Evolutionary conservation across 1,139 yeast genomes (phyloP).

Genomic region (Yamadazyma diospyri): DNA sequence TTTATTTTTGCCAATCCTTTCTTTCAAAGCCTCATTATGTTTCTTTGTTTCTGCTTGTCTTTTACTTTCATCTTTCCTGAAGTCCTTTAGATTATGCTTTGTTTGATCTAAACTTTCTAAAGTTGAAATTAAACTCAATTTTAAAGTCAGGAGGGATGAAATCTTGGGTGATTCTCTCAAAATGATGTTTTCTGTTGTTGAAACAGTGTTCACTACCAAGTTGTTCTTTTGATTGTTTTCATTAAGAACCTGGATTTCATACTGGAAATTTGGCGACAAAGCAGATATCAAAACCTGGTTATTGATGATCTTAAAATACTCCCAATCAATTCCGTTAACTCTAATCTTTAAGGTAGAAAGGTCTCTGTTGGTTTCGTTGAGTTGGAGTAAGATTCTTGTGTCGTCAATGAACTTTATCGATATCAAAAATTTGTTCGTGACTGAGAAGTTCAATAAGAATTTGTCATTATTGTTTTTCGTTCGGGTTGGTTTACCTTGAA

Average conservation of each 20-base stretch:
- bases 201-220: conserved; percentile 34
- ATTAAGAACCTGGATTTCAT: conserved; percentile 53
- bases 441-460: conserved; percentile 11
- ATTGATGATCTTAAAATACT: conserved; percentile 36
- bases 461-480: conserved; percentile 20
- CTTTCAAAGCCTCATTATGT: conserved; percentile 56
- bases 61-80: conserved; percentile 61
- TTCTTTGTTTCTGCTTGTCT: conserved; percentile 48
- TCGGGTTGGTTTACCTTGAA: conserved; percentile 50
- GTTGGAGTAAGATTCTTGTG: conserved; percentile 33
- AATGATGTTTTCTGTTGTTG: conserved; percentile 15
- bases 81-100: conserved; percentile 50
- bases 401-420: conserved; percentile 31
- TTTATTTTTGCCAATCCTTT: conserved; percentile 39
- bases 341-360: conserved; percentile 41
- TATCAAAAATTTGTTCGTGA: conserved; percentile 15
- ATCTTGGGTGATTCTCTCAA: conserved; percentile 17
- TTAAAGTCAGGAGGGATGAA: conserved; percentile 57
- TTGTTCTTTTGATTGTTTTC: conserved; percentile 28
- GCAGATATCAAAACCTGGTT: conserved; percentile 58
- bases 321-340: conserved; percentile 63
- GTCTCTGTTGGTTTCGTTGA: conserved; percentile 30
- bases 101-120: conserved; percentile 52
- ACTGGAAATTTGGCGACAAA: conserved; percentile 63
- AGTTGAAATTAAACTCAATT: conserved; percentile 60